Percentiles rank a stretch among this genome's conserved stretches.
Conservation (phyloP, 192 early-diverging fungal genomes). For the Linnemannia exigua region DNA sequence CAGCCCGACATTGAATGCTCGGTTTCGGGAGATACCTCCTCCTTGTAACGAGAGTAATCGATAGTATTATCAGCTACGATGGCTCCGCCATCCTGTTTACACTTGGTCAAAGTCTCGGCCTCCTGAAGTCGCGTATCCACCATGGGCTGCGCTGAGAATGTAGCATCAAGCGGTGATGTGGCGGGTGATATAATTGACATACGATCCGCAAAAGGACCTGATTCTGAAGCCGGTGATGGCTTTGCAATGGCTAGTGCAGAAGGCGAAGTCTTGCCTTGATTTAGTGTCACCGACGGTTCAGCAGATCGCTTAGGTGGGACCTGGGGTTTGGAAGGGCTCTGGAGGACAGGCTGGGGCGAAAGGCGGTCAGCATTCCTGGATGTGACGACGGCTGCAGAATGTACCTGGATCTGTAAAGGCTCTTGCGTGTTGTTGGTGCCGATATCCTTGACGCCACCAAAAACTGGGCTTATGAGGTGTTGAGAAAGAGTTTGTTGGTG, state of each 20-base stretch:
- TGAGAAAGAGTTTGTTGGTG: slow-evolving; percentile 16
- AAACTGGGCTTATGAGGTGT: slow-evolving; percentile 15
- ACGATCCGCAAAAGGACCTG: neutral
- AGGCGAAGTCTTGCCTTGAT: slow-evolving; percentile 17
- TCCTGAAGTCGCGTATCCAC: neutral
- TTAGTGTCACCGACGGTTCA: neutral
- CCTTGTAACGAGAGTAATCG: slow-evolving; percentile 29
- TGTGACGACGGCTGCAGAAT: neutral
- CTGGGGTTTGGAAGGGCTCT: neutral
- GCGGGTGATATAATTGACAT: neutral
- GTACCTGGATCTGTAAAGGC: slow-evolving; percentile 24
- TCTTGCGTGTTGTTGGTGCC: neutral
- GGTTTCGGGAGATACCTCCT: slow-evolving; percentile 7
- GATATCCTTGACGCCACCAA: neutral
- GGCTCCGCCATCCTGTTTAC: neutral
- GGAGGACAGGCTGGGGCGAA: neutral
- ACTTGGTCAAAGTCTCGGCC: neutral
- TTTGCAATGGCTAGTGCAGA: slow-evolving; percentile 5
- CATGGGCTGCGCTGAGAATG: neutral
- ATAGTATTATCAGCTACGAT: neutral
- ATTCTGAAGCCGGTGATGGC: neutral
- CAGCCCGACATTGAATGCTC: neutral
- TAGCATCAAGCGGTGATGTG: neutral
- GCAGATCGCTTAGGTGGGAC: neutral
- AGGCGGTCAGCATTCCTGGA: neutral